Conservation (phyloP, 306 rosid species). For the Castanea mollissima region DNA sequence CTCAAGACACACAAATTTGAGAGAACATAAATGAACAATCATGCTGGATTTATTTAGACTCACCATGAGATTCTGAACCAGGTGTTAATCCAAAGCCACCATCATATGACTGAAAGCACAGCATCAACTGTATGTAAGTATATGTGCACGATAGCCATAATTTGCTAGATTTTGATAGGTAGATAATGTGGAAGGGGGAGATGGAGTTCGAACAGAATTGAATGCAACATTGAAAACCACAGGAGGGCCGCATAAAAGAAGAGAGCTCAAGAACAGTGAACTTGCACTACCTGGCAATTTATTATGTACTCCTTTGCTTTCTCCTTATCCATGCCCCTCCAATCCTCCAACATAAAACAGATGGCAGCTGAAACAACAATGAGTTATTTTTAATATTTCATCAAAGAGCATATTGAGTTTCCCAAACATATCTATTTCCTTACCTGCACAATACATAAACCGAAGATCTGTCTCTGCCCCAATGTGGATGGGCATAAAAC, state of each 20-base stretch:
- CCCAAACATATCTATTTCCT: constrained; percentile 16
- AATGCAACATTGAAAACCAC: constrained; percentile 1
- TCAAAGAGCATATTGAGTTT: constrained; percentile 6
- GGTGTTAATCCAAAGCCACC: constrained; percentile 98
- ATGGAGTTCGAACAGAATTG: not conserved
- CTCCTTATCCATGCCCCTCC: constrained; percentile 97
- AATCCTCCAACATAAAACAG: constrained; percentile 73
- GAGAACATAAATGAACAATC: not conserved
- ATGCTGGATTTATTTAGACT: constrained; percentile 36
- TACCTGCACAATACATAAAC: constrained; percentile 92
- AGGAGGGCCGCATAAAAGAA: not conserved
- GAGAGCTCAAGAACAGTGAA: constrained; percentile 3
- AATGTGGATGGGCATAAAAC: constrained; percentile 78
- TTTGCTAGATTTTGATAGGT: not conserved
- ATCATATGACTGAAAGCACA: constrained; percentile 74
- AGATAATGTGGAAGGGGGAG: no score
- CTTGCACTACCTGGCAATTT: constrained; percentile 65
- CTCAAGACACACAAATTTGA: not conserved
- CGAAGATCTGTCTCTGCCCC: constrained; percentile 95
- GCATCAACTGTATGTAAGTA: constrained; percentile 7
- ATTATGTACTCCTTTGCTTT: constrained; percentile 76
- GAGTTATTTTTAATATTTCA: constrained; percentile 25
- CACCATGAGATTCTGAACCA: constrained; percentile 96
- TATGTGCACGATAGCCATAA: not conserved
- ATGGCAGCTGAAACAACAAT: constrained; percentile 67